Evolutionary conservation across 768 basidiomycete species (phyloP).

Genomic region (Nidula microcarpa): DNA sequence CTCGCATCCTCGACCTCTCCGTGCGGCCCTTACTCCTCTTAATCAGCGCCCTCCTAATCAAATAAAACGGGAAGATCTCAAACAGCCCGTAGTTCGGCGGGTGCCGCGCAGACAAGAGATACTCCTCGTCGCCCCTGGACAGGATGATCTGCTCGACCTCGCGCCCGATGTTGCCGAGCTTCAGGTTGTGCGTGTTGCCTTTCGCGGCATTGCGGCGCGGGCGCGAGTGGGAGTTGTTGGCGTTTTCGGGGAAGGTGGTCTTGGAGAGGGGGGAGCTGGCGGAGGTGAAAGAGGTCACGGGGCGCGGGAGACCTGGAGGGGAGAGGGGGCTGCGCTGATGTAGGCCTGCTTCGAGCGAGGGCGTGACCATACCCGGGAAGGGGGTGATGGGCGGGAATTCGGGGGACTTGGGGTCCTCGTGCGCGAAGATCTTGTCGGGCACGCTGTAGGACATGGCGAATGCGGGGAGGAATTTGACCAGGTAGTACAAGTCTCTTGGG

Average conservation of each 20-base stretch:
- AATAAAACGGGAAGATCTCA: slow-evolving; percentile 69
- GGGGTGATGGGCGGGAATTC: not conserved
- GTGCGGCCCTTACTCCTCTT: slow-evolving; percentile 30
- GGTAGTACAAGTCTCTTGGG: slow-evolving; percentile 56
- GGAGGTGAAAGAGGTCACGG: not conserved
- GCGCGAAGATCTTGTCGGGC: not conserved
- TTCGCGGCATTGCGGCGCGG: not conserved
- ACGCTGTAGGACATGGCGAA: slow-evolving; percentile 37
- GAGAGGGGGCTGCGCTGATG: not conserved
- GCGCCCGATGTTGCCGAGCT: not conserved
- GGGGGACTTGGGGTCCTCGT: not conserved
- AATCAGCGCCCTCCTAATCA: slow-evolving; percentile 44
- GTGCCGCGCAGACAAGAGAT: slow-evolving; percentile 48
- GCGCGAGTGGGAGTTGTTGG: not conserved
- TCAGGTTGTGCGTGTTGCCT: not conserved
- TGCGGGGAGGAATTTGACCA: slow-evolving; percentile 67
- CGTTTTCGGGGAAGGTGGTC: no score
- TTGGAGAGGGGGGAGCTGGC: not conserved
- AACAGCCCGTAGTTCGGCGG: slow-evolving; percentile 60
- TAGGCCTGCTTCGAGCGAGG: not conserved
- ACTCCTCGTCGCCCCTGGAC: slow-evolving; percentile 38
- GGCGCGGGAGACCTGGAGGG: not conserved
- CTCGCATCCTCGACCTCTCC: slow-evolving; percentile 57
- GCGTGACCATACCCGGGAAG: not conserved
- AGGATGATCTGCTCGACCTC: slow-evolving; percentile 9